These are phyloP conservation scores for Fusarium staphyleae DNA, from an alignment of 2,329 filamentous ascomycete genomes.

Conservation along the genomic window DNA sequence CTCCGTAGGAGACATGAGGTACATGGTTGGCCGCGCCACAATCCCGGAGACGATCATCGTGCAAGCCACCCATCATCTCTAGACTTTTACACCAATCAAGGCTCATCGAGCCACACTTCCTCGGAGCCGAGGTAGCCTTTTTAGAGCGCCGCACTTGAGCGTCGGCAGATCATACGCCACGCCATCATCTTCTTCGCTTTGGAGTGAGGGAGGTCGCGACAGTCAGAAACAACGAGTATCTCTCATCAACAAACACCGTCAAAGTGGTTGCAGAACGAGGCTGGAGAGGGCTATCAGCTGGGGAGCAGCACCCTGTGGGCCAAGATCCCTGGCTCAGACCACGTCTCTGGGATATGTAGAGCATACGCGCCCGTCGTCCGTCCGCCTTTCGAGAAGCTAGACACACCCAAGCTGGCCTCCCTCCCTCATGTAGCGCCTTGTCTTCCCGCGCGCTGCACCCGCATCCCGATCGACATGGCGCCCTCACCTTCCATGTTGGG, in stretches of 20 bases:
- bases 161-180: slow-evolving; percentile 5
- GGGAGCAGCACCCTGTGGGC: too few relatives aligned
- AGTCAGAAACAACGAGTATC: too few relatives aligned
- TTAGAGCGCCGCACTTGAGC: too few relatives aligned
- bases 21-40: slow-evolving; percentile 5
- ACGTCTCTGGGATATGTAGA: not conserved
- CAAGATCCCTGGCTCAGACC: not conserved
- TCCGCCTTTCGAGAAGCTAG: not conserved
- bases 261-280: not conserved
- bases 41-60: slow-evolving; percentile 3
- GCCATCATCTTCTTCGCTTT: not conserved
- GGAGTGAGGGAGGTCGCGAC: too few relatives aligned
- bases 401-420: too few relatives aligned
- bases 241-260: not conserved
- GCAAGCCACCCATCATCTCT: slow-evolving; percentile 1
- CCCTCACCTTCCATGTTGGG: slow-evolving; percentile 29
- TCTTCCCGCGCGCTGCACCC: not conserved
- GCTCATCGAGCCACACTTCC: not conserved
- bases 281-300: not conserved
- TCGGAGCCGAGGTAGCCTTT: slow-evolving; percentile 31
- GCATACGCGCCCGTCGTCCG: not conserved
- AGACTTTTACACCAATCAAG: slow-evolving; percentile 2
- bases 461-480: not conserved
- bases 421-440: not conserved
- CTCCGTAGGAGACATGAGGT: too few relatives aligned